Base-by-base conservation (phyloP, 2,329 filamentous ascomycete genomes). In the Alternaria sp. region DNA sequence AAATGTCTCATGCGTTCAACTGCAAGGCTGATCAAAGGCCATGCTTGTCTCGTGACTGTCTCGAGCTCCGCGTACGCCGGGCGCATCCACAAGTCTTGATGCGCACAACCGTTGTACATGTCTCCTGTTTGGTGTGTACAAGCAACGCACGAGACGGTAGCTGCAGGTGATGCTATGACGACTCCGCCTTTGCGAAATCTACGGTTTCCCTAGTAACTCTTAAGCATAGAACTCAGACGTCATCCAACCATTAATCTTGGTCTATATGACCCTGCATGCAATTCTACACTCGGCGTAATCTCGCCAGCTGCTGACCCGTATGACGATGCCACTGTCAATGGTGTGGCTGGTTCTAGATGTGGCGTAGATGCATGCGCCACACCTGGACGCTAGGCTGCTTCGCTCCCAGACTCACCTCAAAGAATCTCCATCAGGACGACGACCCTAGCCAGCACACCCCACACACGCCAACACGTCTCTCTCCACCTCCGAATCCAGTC, bases 381-480 rank as follows among this genome's bases (percentile, higher is more conserved):
- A 30, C 19, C 45, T 44, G 43, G 56, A 52, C 62, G 55, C 55
- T 65, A 65, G 61, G 52, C 63, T 26, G 4, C 60, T 54, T 46
- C 19, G 54, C 54, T 61, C 54, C 28, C 60, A 59, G 57, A 64
- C 55, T 69, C 67, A 68, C 63, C 26, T 68, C 69, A 67, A 71
- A 72, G 69, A 71, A 72, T 62, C 59, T 69, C 61, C 32, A 60
- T 28, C 46, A 61, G 52, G 47, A 32, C 52, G 56, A 64, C 60
- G 28, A 50, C 50, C 50, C 44, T 65, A 61, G 44, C 61, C 65
- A 61, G 49, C 67, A 61, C 59, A 62, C 54, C 62, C 69, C 64
- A 62, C 68, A 63, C 66, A 55, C 64, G 56, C 65, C 63, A 59
- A 70, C 67, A 66, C 70, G 66, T 69, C 68, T 30, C 65, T 60